Base-by-base conservation (phyloP, 1,284 basidiomycete species). In the Ustilago hordei region DNA sequence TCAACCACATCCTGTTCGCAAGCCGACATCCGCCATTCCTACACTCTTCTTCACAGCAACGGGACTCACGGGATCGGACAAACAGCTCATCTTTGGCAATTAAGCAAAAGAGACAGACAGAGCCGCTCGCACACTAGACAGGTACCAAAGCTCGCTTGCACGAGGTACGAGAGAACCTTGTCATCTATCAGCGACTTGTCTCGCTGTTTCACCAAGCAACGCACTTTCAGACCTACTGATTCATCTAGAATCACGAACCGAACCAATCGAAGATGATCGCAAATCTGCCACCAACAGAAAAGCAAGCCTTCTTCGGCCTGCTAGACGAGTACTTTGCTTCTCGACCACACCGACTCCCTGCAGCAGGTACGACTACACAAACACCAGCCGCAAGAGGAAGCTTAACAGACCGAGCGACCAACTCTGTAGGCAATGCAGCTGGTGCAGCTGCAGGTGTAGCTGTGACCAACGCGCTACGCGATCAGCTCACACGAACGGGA, bases 281-380 rank as follows among this genome's bases (percentile, higher is more conserved):
- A 15, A 62, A 61, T 41, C 58, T 79, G 4, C 75, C 78, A 4
- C 19, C 55, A 1, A 36, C 52, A 13, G 82, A 84, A 31, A 78
- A 77, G 48, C 50, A 77, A 41, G 81, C 80, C 8, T 82, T 84
- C 55, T 84, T 81, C 34, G 48, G 63, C 11, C 54, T 84, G 15
- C 56, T 84, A 19, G 82, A 84, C 64, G 81, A 82, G 47, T 84
- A 84, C 69, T 84, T 82, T 69, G 64, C 69, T 12, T 60, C 74
- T 3, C 65, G 82, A 2, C 82, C 82, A 15, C 78, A 84, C 50
- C 58, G 73, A 2, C 55, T 76, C 2, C 63, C 75, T n/a, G 1
- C 43, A 6, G 32, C 54, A 0, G n/a, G 52, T 1, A 23, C 55
- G 1, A 23, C 59, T 1, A 53, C 54, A 43, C 41, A n/a, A 17